A percentile compares a stretch with the other conserved stretches of the same genome.
These are phyloP conservation scores for Gentiana dahurica DNA, from an alignment of 257 asterid genomes.

Conservation along the genomic window DNA sequence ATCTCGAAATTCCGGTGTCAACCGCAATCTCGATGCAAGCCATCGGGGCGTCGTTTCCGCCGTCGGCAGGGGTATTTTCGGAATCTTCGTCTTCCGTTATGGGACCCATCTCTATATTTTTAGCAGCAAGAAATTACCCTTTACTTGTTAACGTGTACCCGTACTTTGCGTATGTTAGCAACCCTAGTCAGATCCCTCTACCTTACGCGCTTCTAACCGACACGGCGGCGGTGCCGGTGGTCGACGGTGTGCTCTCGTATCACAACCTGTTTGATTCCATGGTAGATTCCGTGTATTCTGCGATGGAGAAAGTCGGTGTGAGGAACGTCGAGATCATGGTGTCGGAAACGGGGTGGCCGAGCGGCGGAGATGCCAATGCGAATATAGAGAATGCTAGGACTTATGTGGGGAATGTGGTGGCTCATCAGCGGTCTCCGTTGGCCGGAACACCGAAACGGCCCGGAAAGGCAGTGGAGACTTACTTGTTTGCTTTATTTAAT, in stretches of 20 bases:
- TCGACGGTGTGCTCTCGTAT: slow-evolving; percentile 7
- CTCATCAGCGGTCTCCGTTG: slow-evolving; percentile 16
- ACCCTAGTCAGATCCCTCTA: slow-evolving; percentile 15
- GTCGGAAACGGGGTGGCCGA: slow-evolving; percentile 63
- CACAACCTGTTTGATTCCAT: slow-evolving; percentile 37
- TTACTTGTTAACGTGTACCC: slow-evolving; percentile 31
- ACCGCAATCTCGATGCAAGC: slow-evolving; percentile 21
- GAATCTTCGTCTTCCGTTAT: not conserved
- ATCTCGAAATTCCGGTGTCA: slow-evolving; percentile 14
- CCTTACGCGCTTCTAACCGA: slow-evolving; percentile 22
- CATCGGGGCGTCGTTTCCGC: slow-evolving; percentile 26
- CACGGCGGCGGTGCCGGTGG: not conserved
- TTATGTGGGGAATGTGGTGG: slow-evolving; percentile 27
- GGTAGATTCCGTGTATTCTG: slow-evolving; percentile 31
- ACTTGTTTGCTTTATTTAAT: slow-evolving; percentile 34
- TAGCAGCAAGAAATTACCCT: slow-evolving; percentile 16
- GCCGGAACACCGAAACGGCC: slow-evolving; percentile 39
- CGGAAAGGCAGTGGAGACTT: slow-evolving; percentile 19
- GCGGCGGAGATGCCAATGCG: slow-evolving; percentile 24
- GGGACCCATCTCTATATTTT: slow-evolving; percentile 9
- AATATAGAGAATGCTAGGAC: slow-evolving; percentile 23
- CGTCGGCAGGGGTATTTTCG: slow-evolving; percentile 19
- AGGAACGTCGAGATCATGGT: slow-evolving; percentile 17
- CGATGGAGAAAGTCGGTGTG: slow-evolving; percentile 33
- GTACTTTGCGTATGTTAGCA: slow-evolving; percentile 20